These are phyloP conservation scores for Diversispora epigaea DNA, from an alignment of 192 early-diverging fungal genomes.

Conservation along the genomic window DNA sequence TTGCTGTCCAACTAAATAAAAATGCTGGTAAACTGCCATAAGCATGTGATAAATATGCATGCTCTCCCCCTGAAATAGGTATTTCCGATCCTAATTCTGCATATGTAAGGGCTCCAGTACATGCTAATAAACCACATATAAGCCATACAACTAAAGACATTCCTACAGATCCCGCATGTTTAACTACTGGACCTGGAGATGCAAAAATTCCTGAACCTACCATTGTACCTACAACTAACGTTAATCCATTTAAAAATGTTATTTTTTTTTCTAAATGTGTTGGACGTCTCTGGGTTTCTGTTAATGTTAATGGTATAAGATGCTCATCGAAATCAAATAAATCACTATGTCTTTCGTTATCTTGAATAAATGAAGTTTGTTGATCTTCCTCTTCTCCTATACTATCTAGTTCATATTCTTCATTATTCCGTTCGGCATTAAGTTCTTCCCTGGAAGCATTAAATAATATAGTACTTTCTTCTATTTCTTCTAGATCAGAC, in stretches of 20 bases:
- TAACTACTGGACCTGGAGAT: slow-evolving; percentile 71
- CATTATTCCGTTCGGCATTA: too few relatives aligned
- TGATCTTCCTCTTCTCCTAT: background rate
- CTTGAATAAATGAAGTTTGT: slow-evolving; percentile 16
- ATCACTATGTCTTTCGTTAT: slow-evolving; percentile 20
- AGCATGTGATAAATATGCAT: slow-evolving; percentile 79
- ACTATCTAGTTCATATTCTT: background rate
- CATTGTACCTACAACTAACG: slow-evolving; percentile 72
- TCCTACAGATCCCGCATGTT: slow-evolving; percentile 62
- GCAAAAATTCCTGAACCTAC: slow-evolving; percentile 82
- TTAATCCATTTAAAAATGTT: slow-evolving; percentile 62
- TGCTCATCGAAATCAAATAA: slow-evolving; percentile 30
- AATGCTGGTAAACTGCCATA: slow-evolving; percentile 72
- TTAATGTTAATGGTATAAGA: slow-evolving; percentile 31
- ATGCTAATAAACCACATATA: slow-evolving; percentile 69
- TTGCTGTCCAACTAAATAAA: slow-evolving; percentile 71
- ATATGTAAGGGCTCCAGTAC: slow-evolving; percentile 83
- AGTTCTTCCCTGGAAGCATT: too few relatives aligned
- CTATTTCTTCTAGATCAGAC: too few relatives aligned
- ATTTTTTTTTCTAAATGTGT: slow-evolving; percentile 57
- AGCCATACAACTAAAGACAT: slow-evolving; percentile 78
- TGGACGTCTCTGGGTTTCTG: slow-evolving; percentile 40
- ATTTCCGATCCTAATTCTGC: slow-evolving; percentile 88
- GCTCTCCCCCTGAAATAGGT: slow-evolving; percentile 84
- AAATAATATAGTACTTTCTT: too few relatives aligned